Conservation (phyloP, 2,329 filamentous ascomycete species). For the Claviceps digitariae region DNA sequence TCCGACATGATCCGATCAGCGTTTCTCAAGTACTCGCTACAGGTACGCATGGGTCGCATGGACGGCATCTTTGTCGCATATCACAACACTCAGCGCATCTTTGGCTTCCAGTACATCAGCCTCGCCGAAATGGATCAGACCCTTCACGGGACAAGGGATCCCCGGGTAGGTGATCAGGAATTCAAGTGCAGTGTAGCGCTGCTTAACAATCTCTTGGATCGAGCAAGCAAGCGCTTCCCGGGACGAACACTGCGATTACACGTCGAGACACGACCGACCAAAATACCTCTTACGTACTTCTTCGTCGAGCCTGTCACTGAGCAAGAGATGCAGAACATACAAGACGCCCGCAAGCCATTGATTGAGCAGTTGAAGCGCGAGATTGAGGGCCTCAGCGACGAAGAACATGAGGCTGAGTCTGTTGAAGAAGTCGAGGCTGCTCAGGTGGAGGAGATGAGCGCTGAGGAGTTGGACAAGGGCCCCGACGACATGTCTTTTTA, state of each 20-base stretch:
- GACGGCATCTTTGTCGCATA: slow-evolving; percentile 96
- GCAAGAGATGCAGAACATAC: slow-evolving; percentile 59
- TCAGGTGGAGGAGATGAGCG: slow-evolving; percentile 9
- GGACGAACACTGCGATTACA: slow-evolving; percentile 63
- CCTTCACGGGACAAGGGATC: slow-evolving; percentile 64
- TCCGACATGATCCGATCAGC: slow-evolving; percentile 93
- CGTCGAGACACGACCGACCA: slow-evolving; percentile 58
- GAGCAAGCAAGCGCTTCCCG: slow-evolving; percentile 62
- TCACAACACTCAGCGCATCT: slow-evolving; percentile 89
- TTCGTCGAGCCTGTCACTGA: slow-evolving; percentile 76
- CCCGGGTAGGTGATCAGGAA: slow-evolving; percentile 61
- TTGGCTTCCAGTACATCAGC: slow-evolving; percentile 91
- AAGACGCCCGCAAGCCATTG: slow-evolving; percentile 49
- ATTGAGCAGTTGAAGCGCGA: slow-evolving; percentile 56
- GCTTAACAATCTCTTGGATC: slow-evolving; percentile 66
- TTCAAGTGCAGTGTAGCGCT: slow-evolving; percentile 71
- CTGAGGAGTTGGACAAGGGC: slow-evolving; percentile 12
- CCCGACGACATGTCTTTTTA: slow-evolving; percentile 9
- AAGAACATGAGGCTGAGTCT: slow-evolving; percentile 15
- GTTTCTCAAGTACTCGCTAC: slow-evolving; percentile 91
- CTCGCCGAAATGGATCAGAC: slow-evolving; percentile 78
- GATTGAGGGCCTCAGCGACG: slow-evolving; percentile 37
- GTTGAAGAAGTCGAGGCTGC: slow-evolving; percentile 7
- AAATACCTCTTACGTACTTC: slow-evolving; percentile 64
- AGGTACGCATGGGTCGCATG: slow-evolving; percentile 96